Conservation (phyloP, 768 basidiomycete genomes). For the Pholiota microspora region DNA sequence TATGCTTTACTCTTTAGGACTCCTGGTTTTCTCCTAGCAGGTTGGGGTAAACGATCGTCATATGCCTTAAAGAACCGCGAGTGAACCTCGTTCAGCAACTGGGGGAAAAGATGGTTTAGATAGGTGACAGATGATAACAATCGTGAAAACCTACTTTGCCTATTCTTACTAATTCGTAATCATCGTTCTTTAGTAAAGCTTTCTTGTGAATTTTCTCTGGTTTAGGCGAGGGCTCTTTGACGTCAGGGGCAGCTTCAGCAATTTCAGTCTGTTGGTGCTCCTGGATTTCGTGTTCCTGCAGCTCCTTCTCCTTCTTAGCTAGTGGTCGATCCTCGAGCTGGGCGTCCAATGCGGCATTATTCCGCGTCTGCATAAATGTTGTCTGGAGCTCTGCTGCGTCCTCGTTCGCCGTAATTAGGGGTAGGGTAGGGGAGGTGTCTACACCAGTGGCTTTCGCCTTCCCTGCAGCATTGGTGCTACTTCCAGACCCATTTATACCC, state of each 20-base stretch:
- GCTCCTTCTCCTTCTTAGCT: conserved; percentile 83
- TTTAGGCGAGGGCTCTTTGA: conserved; percentile 23
- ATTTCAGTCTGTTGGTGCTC: conserved; percentile 21
- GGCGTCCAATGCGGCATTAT: conserved; percentile 75
- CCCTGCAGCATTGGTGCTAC: not conserved
- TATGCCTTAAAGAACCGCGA: conserved; percentile 70
- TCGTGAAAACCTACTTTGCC: conserved; percentile 49
- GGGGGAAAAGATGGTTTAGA: conserved; percentile 1
- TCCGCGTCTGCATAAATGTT: conserved; percentile 63
- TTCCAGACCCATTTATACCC: conserved; percentile 12
- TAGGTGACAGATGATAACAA: not conserved
- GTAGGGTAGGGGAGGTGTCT: conserved; percentile 23
- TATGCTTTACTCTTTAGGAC: conserved; percentile 34
- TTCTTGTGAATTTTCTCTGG: conserved; percentile 54
- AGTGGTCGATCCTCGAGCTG: conserved; percentile 85
- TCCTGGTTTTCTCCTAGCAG: conserved; percentile 26
- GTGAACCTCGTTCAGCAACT: conserved; percentile 87
- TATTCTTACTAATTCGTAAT: conserved; percentile 79
- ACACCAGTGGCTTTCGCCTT: conserved; percentile 11
- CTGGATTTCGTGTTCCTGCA: conserved; percentile 46
- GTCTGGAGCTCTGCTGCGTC: conserved; percentile 43
- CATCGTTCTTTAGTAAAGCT: conserved; percentile 85
- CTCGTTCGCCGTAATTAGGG: conserved; percentile 33
- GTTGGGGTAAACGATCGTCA: conserved; percentile 38
- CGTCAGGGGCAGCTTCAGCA: conserved; percentile 8